Base-by-base conservation (phyloP, 345 rosid genomes). In the Salix exigua region DNA sequence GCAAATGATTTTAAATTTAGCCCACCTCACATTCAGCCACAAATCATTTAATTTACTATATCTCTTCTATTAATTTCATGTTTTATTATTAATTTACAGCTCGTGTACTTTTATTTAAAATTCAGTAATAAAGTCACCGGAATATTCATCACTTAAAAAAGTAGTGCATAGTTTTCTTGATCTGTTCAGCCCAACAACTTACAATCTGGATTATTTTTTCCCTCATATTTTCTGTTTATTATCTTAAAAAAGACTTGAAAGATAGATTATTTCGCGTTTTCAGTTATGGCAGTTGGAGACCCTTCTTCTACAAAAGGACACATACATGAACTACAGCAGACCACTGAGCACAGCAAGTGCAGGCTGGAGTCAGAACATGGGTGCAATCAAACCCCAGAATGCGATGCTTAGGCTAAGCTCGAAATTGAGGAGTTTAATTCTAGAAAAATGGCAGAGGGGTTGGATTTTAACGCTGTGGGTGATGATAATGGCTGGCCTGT, bases 241-340 rank as follows among this genome's bases (percentile, higher is more conserved):
- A 33, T 48, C 16, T 17, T 0, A 0, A 44, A 44, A 44, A 44
- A 44, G 33, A 31, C 33, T 31, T 31, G 33, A 44, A 46, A 46
- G 18, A 46, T 0, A 17, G 53, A 48, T 14, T 48, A 3, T 48
- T 48, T 48, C 53, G 21, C 53, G 17, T 5, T 58, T 46, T 17
- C 91, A 96, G 99, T 72, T 96, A 77, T 96, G 99, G 99, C 99
- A 96, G 82, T 81, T 96, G 44, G 99, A 96, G 79, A 91, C 98
- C 26, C 88, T 96, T 69, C 91, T 96, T 38, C 89, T 96, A 53
- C 97, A 93, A 75, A 88, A 83, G 79, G 99, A 93, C 81, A 74
- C 90, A 2, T 96, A 96, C 86, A 91, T 93, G 96, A 96, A 93
- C 82, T 88, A 89, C 79, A 93, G 98, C 81, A 87, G 97, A 79